These are phyloP conservation scores for Myotisia sp. DNA, from an alignment of 2,329 filamentous ascomycete genomes.

Conservation along the genomic window DNA sequence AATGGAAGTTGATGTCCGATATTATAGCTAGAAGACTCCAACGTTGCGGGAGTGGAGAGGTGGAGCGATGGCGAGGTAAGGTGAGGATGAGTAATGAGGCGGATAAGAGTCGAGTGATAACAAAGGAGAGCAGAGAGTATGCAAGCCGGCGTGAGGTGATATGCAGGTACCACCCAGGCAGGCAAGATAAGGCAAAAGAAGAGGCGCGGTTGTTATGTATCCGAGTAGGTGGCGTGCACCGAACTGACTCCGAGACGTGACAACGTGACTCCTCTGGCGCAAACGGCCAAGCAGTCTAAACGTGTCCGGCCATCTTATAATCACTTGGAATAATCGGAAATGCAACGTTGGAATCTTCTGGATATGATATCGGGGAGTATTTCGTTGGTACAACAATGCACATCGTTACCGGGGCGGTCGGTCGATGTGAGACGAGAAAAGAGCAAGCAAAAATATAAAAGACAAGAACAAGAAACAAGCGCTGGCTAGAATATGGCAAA, in stretches of 20 bases:
- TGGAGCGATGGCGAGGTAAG: not conserved
- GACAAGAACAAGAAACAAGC: too few relatives aligned
- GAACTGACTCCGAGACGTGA: constrained; percentile 7
- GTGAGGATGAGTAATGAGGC: not conserved
- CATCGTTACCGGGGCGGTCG: not conserved
- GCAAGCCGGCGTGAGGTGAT: too few relatives aligned
- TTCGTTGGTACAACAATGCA: not conserved
- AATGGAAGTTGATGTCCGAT: not conserved
- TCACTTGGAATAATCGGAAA: not conserved
- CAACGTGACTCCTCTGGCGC: constrained; percentile 11
- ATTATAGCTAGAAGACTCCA: not conserved
- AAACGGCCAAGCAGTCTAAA: constrained; percentile 6
- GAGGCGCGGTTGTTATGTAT: constrained; percentile 8
- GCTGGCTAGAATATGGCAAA: constrained; percentile 1
- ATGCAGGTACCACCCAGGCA: constrained; percentile 13
- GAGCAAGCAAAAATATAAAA: too few relatives aligned
- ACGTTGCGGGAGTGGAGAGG: not conserved
- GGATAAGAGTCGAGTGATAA: not conserved
- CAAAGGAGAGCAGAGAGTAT: not conserved
- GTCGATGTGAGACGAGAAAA: not conserved
- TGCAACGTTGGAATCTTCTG: not conserved
- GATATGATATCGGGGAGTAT: not conserved
- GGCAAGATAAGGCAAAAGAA: too few relatives aligned
- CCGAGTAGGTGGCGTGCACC: constrained; percentile 8
- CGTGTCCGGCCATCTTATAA: not conserved